phyloP scores from a whole-genome alignment of 1,284 basidiomycete genomes.

The Naganishia liquefaciens region DNA sequence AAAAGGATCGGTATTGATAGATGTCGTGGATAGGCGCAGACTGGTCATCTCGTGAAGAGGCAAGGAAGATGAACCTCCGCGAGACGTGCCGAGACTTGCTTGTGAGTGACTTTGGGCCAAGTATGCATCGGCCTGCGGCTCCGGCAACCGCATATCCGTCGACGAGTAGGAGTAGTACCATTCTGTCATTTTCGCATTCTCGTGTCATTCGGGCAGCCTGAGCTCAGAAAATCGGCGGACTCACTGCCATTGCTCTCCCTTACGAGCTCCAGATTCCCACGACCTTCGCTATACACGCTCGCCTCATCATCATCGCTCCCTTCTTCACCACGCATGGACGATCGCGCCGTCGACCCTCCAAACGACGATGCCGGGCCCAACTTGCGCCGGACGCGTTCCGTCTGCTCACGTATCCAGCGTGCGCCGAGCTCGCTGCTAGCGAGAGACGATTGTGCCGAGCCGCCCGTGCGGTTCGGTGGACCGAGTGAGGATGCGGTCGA shows the following conservation, averaged over 20 bases:
- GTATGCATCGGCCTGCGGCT: not conserved
- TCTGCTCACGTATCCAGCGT: slow-evolving; percentile 81
- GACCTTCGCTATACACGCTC: slow-evolving; percentile 34
- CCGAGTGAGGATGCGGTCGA: slow-evolving; percentile 1
- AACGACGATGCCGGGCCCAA: slow-evolving; percentile 34
- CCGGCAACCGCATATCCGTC: slow-evolving; percentile 35
- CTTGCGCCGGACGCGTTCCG: slow-evolving; percentile 53
- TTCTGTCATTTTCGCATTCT: slow-evolving; percentile 37
- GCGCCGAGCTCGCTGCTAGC: slow-evolving; percentile 62
- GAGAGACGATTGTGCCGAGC: slow-evolving; percentile 37
- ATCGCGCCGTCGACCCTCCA: slow-evolving; percentile 31
- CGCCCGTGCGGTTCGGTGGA: not conserved
- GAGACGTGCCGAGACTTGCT: slow-evolving; percentile 3
- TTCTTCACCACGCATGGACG: slow-evolving; percentile 23
- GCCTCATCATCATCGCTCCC: slow-evolving; percentile 45
- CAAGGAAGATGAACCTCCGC: not conserved
- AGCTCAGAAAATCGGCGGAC: slow-evolving; percentile 18
- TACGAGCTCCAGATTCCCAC: slow-evolving; percentile 47
- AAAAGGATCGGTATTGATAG: slow-evolving; percentile 6
- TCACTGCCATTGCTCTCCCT: slow-evolving; percentile 51
- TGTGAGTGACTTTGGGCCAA: not conserved
- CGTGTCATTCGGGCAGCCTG: not conserved
- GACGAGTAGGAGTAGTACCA: slow-evolving; percentile 54
- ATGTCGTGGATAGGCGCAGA: slow-evolving; percentile 15
- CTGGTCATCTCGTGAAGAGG: slow-evolving; percentile 7